These are phyloP conservation scores for Ogataea salicorniae DNA, from an alignment of 805 yeast genomes.

Conservation along the genomic window DNA sequence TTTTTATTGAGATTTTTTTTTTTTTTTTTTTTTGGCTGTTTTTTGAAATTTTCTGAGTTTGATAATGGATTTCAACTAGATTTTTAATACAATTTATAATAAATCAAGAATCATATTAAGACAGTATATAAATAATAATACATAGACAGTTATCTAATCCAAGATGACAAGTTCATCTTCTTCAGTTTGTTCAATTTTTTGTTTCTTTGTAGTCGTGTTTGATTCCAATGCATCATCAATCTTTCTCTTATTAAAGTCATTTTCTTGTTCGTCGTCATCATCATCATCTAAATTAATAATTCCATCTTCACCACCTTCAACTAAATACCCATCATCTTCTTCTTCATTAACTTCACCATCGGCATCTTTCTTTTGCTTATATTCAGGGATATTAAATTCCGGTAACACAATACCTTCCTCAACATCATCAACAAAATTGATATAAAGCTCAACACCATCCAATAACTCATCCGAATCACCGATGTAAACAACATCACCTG, in stretches of 20 bases:
- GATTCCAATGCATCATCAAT: background rate
- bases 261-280: slow-evolving; percentile 5
- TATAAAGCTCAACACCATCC: slow-evolving; percentile 59
- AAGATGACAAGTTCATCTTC: slow-evolving; percentile 1
- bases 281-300: slow-evolving; percentile 15
- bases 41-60: background rate
- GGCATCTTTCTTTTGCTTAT: slow-evolving; percentile 13
- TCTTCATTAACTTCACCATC: slow-evolving; percentile 20
- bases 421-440: slow-evolving; percentile 23
- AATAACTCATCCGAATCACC: slow-evolving; percentile 74
- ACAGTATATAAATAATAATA: background rate
- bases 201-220: background rate
- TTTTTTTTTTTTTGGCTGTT: background rate
- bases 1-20: background rate
- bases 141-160: background rate
- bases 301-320: slow-evolving; percentile 11
- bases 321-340: slow-evolving; percentile 16
- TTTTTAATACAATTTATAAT: background rate
- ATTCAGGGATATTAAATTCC: slow-evolving; percentile 17
- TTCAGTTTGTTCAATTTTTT: slow-evolving; percentile 2
- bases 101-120: slow-evolving; percentile 11
- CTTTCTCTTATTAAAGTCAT: slow-evolving; percentile 2
- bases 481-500: slow-evolving; percentile 62
- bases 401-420: slow-evolving; percentile 15
- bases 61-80: background rate